These are phyloP conservation scores for Melampsora abietis-canadensis DNA, from an alignment of 1,284 basidiomycete species.

Conservation along the genomic window DNA sequence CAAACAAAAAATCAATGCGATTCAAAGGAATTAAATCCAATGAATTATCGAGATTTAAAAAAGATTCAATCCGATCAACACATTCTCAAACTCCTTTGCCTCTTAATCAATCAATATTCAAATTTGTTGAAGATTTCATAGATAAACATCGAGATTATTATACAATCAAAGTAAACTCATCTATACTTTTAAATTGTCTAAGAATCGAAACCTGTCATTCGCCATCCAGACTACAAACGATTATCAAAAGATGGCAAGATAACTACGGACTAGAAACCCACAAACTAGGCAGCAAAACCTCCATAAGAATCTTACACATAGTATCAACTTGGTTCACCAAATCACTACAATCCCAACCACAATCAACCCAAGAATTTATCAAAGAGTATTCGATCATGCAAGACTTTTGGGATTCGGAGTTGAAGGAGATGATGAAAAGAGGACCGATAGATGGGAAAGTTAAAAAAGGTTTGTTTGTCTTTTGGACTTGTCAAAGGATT, in stretches of 20 bases:
- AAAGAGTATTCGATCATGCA: conserved; percentile 6
- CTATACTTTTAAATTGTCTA: conserved; percentile 34
- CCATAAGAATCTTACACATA: conserved; percentile 25
- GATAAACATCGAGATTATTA: conserved; percentile 13
- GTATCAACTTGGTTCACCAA: conserved; percentile 25
- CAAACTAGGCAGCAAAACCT: conserved; percentile 12
- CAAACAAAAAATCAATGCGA: not conserved
- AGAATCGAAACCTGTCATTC: conserved; percentile 26
- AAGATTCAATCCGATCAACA: not conserved
- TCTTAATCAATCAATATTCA: not conserved
- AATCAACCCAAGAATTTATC: not conserved
- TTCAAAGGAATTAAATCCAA: not conserved
- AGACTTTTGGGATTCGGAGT: not conserved
- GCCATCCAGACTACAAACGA: conserved; percentile 8
- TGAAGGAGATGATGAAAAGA: conserved; percentile 31
- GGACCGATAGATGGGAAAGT: conserved; percentile 37
- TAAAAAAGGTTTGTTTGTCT: conserved; percentile 4
- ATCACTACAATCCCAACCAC: not conserved
- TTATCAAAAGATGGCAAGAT: conserved; percentile 6
- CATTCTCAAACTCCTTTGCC: conserved; percentile 1
- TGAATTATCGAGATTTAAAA: not conserved
- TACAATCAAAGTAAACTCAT: conserved; percentile 5
- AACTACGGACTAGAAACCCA: conserved; percentile 11
- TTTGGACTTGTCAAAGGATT: conserved; percentile 28
- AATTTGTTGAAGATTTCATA: conserved; percentile 39